Evolutionary conservation across 1,284 basidiomycete species (phyloP).

Genomic region (Cryptococcus sp.): DNA sequence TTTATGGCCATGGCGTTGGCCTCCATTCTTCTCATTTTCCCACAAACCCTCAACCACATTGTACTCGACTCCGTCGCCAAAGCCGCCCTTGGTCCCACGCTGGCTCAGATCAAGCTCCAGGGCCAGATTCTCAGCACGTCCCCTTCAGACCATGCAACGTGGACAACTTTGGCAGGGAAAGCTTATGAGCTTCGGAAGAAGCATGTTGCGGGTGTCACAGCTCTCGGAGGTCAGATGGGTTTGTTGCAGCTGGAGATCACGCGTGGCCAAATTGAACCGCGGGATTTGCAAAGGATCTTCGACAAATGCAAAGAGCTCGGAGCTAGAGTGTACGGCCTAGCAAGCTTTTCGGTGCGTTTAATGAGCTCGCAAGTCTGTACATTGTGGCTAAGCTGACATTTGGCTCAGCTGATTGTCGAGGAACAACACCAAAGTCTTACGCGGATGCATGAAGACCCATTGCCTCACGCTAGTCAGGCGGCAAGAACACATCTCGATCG

Average conservation of each 20-base stretch:
- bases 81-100: slow-evolving; percentile 39
- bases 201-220: slow-evolving; percentile 33
- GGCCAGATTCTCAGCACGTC: slow-evolving; percentile 35
- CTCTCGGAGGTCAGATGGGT: slow-evolving; percentile 33
- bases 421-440: slow-evolving; percentile 27
- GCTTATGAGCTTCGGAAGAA: slow-evolving; percentile 24
- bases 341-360: slow-evolving; percentile 40
- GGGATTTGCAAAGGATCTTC: slow-evolving; percentile 48
- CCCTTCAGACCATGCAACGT: slow-evolving; percentile 30
- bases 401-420: slow-evolving; percentile 36
- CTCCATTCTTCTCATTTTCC: slow-evolving; percentile 67
- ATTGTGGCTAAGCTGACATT: background rate
- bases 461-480: slow-evolving; percentile 16
- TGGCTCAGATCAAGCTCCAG: slow-evolving; percentile 45
- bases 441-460: slow-evolving; percentile 10
- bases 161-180: slow-evolving; percentile 32
- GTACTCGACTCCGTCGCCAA: slow-evolving; percentile 38
- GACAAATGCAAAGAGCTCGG: slow-evolving; percentile 43
- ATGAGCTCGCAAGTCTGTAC: background rate
- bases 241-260: slow-evolving; percentile 55
- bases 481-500: slow-evolving; percentile 11
- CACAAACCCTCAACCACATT: slow-evolving; percentile 66
- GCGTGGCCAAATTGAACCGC: slow-evolving; percentile 51
- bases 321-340: slow-evolving; percentile 36
- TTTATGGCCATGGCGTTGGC: slow-evolving; percentile 65